phyloP scores from a whole-genome alignment of 2,329 filamentous ascomycete genomes.

The Exophiala sp. region DNA sequence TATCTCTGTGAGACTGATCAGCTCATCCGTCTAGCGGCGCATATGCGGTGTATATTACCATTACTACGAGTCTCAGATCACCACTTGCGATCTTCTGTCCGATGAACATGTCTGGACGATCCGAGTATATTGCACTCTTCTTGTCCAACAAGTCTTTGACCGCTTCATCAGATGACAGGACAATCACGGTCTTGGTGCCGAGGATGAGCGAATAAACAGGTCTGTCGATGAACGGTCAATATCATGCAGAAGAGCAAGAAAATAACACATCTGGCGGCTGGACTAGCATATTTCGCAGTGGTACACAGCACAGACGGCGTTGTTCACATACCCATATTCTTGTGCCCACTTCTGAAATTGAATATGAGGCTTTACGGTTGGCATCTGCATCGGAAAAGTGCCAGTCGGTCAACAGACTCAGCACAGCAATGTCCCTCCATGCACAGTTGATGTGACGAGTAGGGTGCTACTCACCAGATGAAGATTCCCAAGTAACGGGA shows the following conservation, averaged over 20 bases:
- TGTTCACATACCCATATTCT: slow-evolving; percentile 41
- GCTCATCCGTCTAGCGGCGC: slow-evolving; percentile 10
- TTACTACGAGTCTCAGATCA: slow-evolving; percentile 32
- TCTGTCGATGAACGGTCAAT: slow-evolving; percentile 37
- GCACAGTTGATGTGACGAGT: no score
- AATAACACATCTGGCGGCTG: no score
- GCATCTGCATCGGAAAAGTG: slow-evolving; percentile 38
- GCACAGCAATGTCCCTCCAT: no score
- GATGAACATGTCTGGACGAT: slow-evolving; percentile 46
- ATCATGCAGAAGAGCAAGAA: no score
- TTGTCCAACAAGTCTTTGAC: slow-evolving; percentile 54
- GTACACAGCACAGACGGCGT: no score
- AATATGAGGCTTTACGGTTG: slow-evolving; percentile 39
- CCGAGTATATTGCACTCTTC: slow-evolving; percentile 49
- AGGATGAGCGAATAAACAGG: slow-evolving; percentile 52
- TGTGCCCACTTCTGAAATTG: slow-evolving; percentile 53
- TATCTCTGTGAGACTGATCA: not conserved
- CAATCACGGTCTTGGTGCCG: slow-evolving; percentile 48
- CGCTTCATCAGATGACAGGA: slow-evolving; percentile 45
- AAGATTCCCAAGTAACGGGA: slow-evolving; percentile 52
- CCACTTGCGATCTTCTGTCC: slow-evolving; percentile 37
- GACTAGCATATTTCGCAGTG: no score
- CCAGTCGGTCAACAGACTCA: no score
- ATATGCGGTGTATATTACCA: slow-evolving; percentile 19
- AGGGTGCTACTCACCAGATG: slow-evolving; percentile 42